Percentiles rank a stretch among this genome's conserved stretches.
These are phyloP conservation scores for Elasticomyces elasticus DNA, from an alignment of 495 filamentous ascomycete species.

Conservation along the genomic window DNA sequence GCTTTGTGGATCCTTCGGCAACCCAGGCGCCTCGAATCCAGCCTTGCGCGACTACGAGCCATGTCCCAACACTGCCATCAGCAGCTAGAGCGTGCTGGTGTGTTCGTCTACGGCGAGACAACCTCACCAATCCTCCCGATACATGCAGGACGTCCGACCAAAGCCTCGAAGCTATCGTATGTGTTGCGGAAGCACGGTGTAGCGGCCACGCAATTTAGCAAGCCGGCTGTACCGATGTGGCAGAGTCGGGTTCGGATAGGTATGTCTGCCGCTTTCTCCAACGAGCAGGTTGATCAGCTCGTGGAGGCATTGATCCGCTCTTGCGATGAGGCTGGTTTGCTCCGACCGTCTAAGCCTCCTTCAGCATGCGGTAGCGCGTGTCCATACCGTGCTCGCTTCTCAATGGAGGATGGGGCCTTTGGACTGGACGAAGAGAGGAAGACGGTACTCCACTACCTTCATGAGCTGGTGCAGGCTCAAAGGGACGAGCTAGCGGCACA, in stretches of 20 bases:
- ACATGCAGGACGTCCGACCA: constrained; percentile 1
- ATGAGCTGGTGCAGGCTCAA: neutral
- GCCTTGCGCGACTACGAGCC: neutral
- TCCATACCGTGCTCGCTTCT: no score
- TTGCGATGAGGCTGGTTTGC: neutral
- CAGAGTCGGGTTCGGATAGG: neutral
- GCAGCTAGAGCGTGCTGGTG: neutral
- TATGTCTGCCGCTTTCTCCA: neutral
- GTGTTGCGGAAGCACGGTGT: neutral
- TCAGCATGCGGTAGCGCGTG: neutral
- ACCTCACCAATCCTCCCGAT: neutral
- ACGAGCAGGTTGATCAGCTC: neutral
- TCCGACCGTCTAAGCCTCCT: neutral
- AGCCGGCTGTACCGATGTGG: neutral
- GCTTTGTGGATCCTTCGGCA: neutral
- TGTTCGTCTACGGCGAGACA: neutral
- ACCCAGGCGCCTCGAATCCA: neutral
- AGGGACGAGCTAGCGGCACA: neutral
- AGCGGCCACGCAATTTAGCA: neutral
- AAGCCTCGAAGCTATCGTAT: neutral
- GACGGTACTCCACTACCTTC: neutral
- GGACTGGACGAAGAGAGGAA: neutral
- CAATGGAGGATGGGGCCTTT: neutral
- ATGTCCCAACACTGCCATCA: neutral
- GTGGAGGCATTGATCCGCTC: neutral